Evolutionary conservation across 2,329 filamentous ascomycete genomes (phyloP).

Genomic region (Fusarium robinianum): DNA sequence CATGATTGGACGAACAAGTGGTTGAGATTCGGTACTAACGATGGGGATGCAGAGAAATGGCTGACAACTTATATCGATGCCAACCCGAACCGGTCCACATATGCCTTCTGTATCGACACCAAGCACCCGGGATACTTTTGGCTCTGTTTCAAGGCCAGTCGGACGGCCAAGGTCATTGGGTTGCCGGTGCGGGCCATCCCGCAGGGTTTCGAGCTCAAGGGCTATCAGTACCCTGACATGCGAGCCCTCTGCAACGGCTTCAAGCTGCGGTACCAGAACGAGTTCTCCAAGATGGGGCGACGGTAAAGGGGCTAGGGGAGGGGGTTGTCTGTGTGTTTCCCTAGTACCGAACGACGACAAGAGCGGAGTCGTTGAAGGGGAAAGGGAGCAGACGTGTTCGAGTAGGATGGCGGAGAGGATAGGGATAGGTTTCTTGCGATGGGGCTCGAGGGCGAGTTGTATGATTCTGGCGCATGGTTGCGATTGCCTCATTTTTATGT

Average conservation of each 20-base stretch:
- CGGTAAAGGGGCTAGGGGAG: constrained; percentile 29
- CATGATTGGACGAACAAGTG: background rate
- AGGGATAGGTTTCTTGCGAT: constrained; percentile 12
- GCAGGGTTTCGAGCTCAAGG: constrained; percentile 88
- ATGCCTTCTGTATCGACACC: constrained; percentile 92
- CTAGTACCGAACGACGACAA: no score
- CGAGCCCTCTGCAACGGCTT: constrained; percentile 94
- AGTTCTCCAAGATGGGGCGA: constrained; percentile 64
- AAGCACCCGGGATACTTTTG: constrained; percentile 94
- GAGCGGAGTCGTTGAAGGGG: no score
- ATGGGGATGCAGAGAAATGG: constrained; percentile 76
- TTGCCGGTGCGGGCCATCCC: constrained; percentile 92
- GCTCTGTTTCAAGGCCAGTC: constrained; percentile 93
- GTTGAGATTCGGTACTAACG: constrained; percentile 26
- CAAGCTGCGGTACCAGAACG: constrained; percentile 75
- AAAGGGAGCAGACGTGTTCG: no score
- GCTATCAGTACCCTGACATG: constrained; percentile 92
- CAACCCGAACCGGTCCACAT: constrained; percentile 90
- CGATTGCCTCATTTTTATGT: no score
- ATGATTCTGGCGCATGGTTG: constrained; percentile 24
- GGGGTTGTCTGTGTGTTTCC: constrained; percentile 21
- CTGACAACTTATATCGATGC: constrained; percentile 93
- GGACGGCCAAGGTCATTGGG: constrained; percentile 70
- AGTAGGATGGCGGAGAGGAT: no score
- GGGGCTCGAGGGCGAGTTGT: constrained; percentile 20